Evolutionary conservation across 768 basidiomycete genomes (phyloP).

Genomic region (Lactarius hatsudake): DNA sequence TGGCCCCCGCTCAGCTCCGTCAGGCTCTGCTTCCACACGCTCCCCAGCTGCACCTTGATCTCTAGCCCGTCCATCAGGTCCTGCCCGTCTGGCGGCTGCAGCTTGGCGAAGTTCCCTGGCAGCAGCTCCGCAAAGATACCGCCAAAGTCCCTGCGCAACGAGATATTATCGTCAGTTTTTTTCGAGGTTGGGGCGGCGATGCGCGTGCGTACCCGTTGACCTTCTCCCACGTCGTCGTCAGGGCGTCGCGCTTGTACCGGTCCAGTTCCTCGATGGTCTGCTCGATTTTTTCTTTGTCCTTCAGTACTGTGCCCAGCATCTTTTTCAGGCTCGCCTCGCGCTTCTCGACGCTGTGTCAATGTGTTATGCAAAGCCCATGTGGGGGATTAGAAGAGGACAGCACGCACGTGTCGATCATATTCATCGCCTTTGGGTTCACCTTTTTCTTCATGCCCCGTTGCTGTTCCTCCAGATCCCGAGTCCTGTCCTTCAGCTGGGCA

Average conservation of each 20-base stretch:
- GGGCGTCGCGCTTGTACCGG: constrained; percentile 88
- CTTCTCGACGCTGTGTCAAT: constrained; percentile 77
- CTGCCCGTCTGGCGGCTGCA: constrained; percentile 90
- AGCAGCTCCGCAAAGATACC: constrained; percentile 93
- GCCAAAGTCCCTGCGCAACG: constrained; percentile 77
- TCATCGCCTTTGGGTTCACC: constrained; percentile 92
- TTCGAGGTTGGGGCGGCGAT: neutral
- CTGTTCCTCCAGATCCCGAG: constrained; percentile 67
- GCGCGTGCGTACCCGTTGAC: constrained; percentile 71
- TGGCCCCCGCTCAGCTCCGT: constrained; percentile 98
- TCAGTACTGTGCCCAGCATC: constrained; percentile 83
- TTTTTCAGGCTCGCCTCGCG: constrained; percentile 82
- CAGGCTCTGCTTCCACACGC: constrained; percentile 96
- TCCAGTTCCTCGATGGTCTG: constrained; percentile 91
- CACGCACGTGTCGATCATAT: constrained; percentile 89
- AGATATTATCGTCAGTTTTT: constrained; percentile 10
- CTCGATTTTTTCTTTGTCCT: constrained; percentile 95
- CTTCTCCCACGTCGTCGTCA: constrained; percentile 94
- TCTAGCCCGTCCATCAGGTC: constrained; percentile 95
- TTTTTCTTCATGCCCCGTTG: constrained; percentile 93
- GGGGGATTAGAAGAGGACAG: neutral
- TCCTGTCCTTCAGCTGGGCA: constrained; percentile 54
- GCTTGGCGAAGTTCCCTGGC: constrained; percentile 94
- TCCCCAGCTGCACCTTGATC: constrained; percentile 93
- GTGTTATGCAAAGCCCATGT: constrained; percentile 9